Evolutionary conservation across 2,329 filamentous ascomycete species (phyloP).

Genomic region (Aspergillus sp.): DNA sequence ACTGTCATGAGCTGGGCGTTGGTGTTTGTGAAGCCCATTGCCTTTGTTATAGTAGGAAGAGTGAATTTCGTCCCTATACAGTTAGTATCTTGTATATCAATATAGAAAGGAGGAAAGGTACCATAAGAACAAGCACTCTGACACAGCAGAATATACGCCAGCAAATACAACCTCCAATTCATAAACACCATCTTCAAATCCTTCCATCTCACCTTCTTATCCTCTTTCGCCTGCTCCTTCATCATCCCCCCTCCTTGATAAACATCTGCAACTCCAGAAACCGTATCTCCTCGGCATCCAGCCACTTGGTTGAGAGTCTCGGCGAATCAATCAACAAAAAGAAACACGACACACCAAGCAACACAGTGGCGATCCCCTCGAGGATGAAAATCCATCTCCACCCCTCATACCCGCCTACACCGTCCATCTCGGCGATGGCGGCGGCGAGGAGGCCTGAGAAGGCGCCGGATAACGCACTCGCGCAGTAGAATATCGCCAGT

Average conservation of each 20-base stretch:
- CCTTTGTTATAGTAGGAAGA: slow-evolving; percentile 33
- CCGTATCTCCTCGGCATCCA: slow-evolving; percentile 32
- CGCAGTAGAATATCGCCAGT: slow-evolving; percentile 73
- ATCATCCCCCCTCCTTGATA: slow-evolving; percentile 20
- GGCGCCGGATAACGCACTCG: slow-evolving; percentile 71
- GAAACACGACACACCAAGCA: slow-evolving; percentile 35
- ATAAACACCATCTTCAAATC: slow-evolving; percentile 28
- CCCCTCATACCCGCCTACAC: slow-evolving; percentile 45
- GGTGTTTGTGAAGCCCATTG: slow-evolving; percentile 30
- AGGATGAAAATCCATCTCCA: slow-evolving; percentile 48
- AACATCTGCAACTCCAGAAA: slow-evolving; percentile 33
- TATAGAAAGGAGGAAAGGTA: slow-evolving; percentile 7
- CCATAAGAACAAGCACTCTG: slow-evolving; percentile 16
- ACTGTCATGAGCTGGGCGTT: slow-evolving; percentile 28
- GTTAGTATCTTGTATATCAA: neutral
- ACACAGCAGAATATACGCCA: slow-evolving; percentile 24
- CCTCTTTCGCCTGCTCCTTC: slow-evolving; percentile 15
- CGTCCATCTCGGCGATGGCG: slow-evolving; percentile 80
- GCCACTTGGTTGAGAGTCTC: slow-evolving; percentile 28
- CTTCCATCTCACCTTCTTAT: slow-evolving; percentile 24
- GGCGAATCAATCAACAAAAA: slow-evolving; percentile 41
- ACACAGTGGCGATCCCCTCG: slow-evolving; percentile 40
- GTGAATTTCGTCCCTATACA: slow-evolving; percentile 32
- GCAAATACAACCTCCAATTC: slow-evolving; percentile 35
- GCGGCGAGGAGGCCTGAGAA: slow-evolving; percentile 78